Evolutionary conservation across 2,329 filamentous ascomycete genomes (phyloP).

Genomic region (Ploettnerulaceae sp.): DNA sequence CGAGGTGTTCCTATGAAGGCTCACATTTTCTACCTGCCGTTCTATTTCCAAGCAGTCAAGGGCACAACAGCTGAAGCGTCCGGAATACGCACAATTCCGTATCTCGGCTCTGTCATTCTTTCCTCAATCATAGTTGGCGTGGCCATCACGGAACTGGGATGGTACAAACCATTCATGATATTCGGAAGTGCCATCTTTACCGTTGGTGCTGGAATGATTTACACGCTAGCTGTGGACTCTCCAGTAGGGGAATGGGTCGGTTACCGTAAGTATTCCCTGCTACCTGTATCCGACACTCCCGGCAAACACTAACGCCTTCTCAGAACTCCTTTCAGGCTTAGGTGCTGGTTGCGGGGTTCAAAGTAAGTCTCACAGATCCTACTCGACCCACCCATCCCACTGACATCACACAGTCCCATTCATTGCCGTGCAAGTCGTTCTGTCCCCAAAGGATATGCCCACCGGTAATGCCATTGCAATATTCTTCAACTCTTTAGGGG

Average conservation of each 20-base stretch:
- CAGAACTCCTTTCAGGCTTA: slow-evolving; percentile 43
- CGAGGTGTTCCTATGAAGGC: slow-evolving; percentile 46
- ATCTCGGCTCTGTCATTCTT: slow-evolving; percentile 42
- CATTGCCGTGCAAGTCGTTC: slow-evolving; percentile 46
- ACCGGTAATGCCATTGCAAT: slow-evolving; percentile 52
- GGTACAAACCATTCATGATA: slow-evolving; percentile 43
- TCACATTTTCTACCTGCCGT: slow-evolving; percentile 51
- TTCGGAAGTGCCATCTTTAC: slow-evolving; percentile 41
- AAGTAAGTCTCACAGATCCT: slow-evolving; percentile 12
- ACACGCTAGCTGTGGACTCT: slow-evolving; percentile 40
- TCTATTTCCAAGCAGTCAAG: slow-evolving; percentile 48
- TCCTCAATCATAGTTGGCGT: slow-evolving; percentile 39
- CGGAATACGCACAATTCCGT: slow-evolving; percentile 40
- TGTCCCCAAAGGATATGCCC: slow-evolving; percentile 48
- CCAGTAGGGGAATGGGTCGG: slow-evolving; percentile 45
- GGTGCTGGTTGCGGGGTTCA: slow-evolving; percentile 40
- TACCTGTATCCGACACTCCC: too few relatives aligned
- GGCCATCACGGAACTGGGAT: slow-evolving; percentile 38
- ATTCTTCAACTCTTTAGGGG: slow-evolving; percentile 55
- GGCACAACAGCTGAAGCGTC: slow-evolving; percentile 37
- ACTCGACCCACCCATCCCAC: neutral
- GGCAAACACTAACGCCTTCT: neutral
- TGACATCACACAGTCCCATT: slow-evolving; percentile 41
- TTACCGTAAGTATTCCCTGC: too few relatives aligned
- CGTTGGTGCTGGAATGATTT: slow-evolving; percentile 41